Percentiles rank a stretch among this genome's conserved stretches.
Conservation (phyloP, 2,329 filamentous ascomycete genomes). For the Talaromyces sp. region DNA sequence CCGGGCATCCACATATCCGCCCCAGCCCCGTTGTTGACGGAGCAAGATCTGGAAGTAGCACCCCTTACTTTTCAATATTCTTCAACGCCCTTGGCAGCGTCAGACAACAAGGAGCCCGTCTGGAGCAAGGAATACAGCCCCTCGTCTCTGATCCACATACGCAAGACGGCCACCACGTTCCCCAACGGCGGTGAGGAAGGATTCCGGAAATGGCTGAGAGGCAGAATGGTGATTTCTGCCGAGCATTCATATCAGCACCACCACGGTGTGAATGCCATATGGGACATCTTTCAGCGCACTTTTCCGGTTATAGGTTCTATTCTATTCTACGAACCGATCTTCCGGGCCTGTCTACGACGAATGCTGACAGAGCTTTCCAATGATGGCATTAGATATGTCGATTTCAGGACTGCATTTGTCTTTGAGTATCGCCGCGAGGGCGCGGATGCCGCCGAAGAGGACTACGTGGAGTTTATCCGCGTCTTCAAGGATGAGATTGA, state of each 20-base stretch:
- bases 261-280: conserved; percentile 77
- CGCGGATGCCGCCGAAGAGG: conserved; percentile 60
- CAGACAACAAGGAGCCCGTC: conserved; percentile 47
- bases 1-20: conserved; percentile 69
- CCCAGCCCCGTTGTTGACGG: conserved; percentile 52
- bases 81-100: conserved; percentile 41
- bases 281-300: conserved; percentile 72
- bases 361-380: conserved; percentile 68
- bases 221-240: conserved; percentile 65
- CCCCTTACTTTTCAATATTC: conserved; percentile 61
- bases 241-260: conserved; percentile 74
- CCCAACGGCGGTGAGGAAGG: conserved; percentile 66
- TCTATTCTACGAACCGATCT: conserved; percentile 87
- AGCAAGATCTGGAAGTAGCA: conserved; percentile 51
- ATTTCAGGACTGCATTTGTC: conserved; percentile 72
- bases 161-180: conserved; percentile 65
- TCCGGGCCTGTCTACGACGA: conserved; percentile 67
- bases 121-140: conserved; percentile 64
- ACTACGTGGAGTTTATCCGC: conserved; percentile 65
- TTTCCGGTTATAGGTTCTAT: conserved; percentile 71
- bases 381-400: conserved; percentile 81
- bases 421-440: conserved; percentile 65
- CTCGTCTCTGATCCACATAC: conserved; percentile 55
- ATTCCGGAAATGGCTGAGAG: conserved; percentile 74
- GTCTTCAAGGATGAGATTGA: conserved; percentile 74